Evolutionary conservation across 140 eudicot genomes (phyloP).

Genomic region (Senecio squalidus): DNA sequence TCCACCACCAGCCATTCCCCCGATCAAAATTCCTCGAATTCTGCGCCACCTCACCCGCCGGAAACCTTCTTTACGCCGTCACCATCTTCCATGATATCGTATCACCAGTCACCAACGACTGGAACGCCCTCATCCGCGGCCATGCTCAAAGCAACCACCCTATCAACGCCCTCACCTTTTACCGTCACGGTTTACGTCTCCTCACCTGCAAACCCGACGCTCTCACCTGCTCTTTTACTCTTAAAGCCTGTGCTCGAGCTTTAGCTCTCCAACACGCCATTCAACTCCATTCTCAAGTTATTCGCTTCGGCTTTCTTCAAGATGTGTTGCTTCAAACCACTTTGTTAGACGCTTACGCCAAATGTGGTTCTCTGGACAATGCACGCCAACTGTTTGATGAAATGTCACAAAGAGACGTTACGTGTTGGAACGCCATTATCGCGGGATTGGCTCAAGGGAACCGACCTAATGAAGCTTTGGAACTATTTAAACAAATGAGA

Average conservation of each 20-base stretch:
- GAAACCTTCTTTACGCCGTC: conserved; percentile 51
- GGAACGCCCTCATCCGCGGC: conserved; percentile 93
- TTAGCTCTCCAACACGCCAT: conserved; percentile 38
- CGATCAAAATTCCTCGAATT: conserved; percentile 68
- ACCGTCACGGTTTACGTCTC: conserved; percentile 45
- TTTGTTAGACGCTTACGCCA: conserved; percentile 58
- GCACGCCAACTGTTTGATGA: conserved; percentile 62
- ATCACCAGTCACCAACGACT: conserved; percentile 63
- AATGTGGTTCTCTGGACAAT: conserved; percentile 40
- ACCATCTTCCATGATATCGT: conserved; percentile 40
- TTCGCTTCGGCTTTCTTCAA: conserved; percentile 37
- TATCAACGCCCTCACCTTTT: conserved; percentile 38
- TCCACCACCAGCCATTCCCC: conserved; percentile 33
- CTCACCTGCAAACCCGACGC: conserved; percentile 68
- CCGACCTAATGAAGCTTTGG: conserved; percentile 53
- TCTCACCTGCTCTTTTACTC: conserved; percentile 80
- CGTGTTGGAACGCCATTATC: conserved; percentile 79
- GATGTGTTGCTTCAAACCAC: conserved; percentile 71
- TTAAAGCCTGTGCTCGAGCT: conserved; percentile 83
- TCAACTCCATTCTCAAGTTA: conserved; percentile 57
- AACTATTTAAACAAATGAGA: conserved; percentile 47
- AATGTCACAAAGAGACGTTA: conserved; percentile 63
- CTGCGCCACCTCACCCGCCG: conserved; percentile 52
- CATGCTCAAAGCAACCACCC: conserved; percentile 53
- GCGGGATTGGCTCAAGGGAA: conserved; percentile 85